A percentile compares a stretch with the other conserved stretches of the same genome.
phyloP scores from a whole-genome alignment of 495 filamentous ascomycete species.

The Polyplosphaeria fusca region DNA sequence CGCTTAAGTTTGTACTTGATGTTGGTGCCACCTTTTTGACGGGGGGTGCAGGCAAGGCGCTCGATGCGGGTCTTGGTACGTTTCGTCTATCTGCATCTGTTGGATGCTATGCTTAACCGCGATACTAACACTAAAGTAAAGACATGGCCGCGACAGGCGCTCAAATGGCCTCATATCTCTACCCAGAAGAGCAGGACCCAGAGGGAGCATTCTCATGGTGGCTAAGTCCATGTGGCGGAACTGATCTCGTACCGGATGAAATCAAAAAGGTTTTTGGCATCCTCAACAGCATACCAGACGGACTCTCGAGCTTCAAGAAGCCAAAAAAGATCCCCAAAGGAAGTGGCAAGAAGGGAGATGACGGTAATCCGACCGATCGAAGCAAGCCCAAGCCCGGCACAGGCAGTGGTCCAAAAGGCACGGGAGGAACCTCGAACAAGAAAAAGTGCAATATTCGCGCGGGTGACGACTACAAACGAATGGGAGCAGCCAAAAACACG shows the following conservation, averaged over 20 bases:
- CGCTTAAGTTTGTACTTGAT: slow-evolving; percentile 1
- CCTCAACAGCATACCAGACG: not conserved
- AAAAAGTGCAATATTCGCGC: slow-evolving; percentile 1
- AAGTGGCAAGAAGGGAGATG: not conserved
- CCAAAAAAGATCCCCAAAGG: slow-evolving; percentile 8
- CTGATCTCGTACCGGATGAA: slow-evolving; percentile 1
- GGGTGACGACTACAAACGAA: no score
- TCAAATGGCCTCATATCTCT: not conserved
- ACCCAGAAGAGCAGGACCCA: not conserved
- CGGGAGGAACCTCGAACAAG: not conserved
- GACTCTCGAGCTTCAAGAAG: not conserved
- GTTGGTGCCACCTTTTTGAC: no score
- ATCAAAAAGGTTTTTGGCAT: not conserved
- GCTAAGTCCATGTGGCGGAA: not conserved
- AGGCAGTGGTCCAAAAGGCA: not conserved
- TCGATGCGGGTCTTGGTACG: not conserved
- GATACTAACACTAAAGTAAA: not conserved
- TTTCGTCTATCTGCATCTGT: not conserved
- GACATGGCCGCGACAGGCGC: not conserved
- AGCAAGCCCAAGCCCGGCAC: not conserved
- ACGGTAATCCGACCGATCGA: not conserved
- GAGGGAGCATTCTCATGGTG: not conserved
- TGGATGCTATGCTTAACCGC: no score
- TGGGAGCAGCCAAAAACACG: no score
- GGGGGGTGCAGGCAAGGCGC: no score